Evolutionary conservation across 768 basidiomycete species (phyloP), one percentile per base, ranked within the genome.

Genomic region (Panaeolus papilionaceus): DNA sequence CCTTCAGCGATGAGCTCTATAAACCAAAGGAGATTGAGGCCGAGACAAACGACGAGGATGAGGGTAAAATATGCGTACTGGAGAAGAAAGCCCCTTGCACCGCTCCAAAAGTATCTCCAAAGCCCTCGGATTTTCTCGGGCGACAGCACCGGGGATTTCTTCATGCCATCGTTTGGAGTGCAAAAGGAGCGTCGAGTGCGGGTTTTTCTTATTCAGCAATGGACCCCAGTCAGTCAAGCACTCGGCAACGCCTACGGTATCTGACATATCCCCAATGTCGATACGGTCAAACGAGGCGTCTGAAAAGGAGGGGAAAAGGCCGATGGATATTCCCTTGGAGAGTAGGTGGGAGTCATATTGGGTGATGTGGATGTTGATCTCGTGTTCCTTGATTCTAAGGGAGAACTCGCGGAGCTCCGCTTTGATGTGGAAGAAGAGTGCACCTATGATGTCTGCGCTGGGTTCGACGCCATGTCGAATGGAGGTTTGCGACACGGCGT

Each of bases 381-480:
- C 66, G 61, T 80, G 75, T 44, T 78, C 74, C 68, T 77, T 80
- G 58, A 82, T 73, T 10, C 82, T 78, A 20, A 67, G 62, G 8
- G 78, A 77, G 68, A 84, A 83, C 64, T 79, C 77, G 40, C 74
- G 77, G 33, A 83, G 75, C 65, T 82, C 78, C 47, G 78, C 69
- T 71, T 82, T 82, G 69, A 82, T 70, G 69, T 83, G 79, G 71
- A 84, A 82, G 77, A 83, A 84, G 65, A 84, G 79, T 49, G 77
- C 81, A 9, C 82, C 82, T 33, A 81, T 74, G 63, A 81, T 78
- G 71, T 84, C 81, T 39, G 72, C 73, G 3, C 74, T 69, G 0
- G 79, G 73, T 61, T 80, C 78, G 49, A 80, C 62, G 5, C 77
- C 76, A 63, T 79, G 68, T 47, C 75, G 78, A 44, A 66, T 68